Evolutionary conservation across 331 rosid species (phyloP).

Genomic region (Cucumis variabilis): DNA sequence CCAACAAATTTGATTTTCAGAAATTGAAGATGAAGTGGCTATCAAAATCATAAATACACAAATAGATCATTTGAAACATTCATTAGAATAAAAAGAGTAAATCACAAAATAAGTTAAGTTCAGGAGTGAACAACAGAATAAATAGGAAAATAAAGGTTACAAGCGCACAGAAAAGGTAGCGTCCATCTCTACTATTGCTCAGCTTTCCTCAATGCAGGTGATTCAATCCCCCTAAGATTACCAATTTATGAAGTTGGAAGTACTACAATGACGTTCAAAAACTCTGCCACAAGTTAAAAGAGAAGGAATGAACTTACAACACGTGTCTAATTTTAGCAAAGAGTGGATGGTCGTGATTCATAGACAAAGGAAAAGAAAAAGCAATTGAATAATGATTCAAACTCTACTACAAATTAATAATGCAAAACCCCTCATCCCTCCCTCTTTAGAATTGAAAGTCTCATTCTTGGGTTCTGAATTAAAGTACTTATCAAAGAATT

Average conservation of each 20-base stretch:
- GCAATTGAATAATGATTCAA: conserved; percentile 10
- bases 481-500: too few species aligned
- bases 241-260: background rate
- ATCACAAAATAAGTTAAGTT: conserved; percentile 2
- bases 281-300: background rate
- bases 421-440: too few species aligned
- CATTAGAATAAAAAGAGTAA: conserved; percentile 13
- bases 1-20: too few species aligned
- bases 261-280: background rate
- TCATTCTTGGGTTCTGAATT: too few species aligned
- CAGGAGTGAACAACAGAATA: conserved; percentile 27
- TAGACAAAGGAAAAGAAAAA: conserved; percentile 36
- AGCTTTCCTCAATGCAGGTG: conserved; percentile 69
- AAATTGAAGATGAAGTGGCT: too few species aligned
- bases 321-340: conserved; percentile 78
- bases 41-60: too few species aligned
- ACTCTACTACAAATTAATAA: too few species aligned
- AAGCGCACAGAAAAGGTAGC: conserved; percentile 92
- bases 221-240: conserved; percentile 48
- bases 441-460: too few species aligned
- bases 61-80: too few species aligned
- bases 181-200: conserved; percentile 86
- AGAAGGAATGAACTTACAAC: conserved; percentile 26
- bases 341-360: conserved; percentile 49
- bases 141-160: conserved; percentile 46